Percentiles rank a stretch among this genome's conserved stretches.
phyloP scores from a whole-genome alignment of 225 moss, liverwort and hornwort species.

The Rhytidiadelphus loreus region DNA sequence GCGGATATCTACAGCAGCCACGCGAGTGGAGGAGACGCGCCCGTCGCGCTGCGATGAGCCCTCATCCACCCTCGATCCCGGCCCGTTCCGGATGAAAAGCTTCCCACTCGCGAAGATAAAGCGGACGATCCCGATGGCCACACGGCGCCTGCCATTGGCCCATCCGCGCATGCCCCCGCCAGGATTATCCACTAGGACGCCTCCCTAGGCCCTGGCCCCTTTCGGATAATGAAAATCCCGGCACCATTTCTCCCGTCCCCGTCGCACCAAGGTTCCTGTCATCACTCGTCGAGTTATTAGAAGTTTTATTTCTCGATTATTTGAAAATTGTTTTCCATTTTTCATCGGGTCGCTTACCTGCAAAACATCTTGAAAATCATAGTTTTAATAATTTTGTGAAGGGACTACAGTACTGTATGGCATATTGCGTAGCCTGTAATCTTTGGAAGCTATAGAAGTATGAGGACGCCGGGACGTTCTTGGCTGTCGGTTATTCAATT shows the following conservation, averaged over 20 bases:
- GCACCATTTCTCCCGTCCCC: neutral
- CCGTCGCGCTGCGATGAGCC: neutral
- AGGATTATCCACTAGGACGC: slow-evolving; percentile 16
- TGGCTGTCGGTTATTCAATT: too few relatives aligned
- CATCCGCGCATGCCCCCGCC: neutral
- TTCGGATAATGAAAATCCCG: neutral
- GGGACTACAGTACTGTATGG: too few relatives aligned
- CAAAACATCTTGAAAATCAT: neutral
- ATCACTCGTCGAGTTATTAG: too few relatives aligned
- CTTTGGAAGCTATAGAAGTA: neutral
- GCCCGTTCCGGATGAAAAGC: neutral
- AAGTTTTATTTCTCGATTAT: too few relatives aligned
- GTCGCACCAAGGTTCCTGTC: neutral
- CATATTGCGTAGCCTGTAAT: too few relatives aligned
- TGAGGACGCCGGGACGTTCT: too few relatives aligned
- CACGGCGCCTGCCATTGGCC: slow-evolving; percentile 1
- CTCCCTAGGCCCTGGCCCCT: neutral
- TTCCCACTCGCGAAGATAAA: neutral
- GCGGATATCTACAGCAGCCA: slow-evolving; percentile 13
- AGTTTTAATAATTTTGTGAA: neutral
- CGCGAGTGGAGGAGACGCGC: slow-evolving; percentile 36
- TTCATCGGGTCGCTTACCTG: neutral
- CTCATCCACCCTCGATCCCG: slow-evolving; percentile 1
- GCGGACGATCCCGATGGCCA: neutral
- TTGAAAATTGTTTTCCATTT: too few relatives aligned